Evolutionary conservation across 2,329 filamentous ascomycete species (phyloP).

Genomic region (Amauroascus verrucosus): DNA sequence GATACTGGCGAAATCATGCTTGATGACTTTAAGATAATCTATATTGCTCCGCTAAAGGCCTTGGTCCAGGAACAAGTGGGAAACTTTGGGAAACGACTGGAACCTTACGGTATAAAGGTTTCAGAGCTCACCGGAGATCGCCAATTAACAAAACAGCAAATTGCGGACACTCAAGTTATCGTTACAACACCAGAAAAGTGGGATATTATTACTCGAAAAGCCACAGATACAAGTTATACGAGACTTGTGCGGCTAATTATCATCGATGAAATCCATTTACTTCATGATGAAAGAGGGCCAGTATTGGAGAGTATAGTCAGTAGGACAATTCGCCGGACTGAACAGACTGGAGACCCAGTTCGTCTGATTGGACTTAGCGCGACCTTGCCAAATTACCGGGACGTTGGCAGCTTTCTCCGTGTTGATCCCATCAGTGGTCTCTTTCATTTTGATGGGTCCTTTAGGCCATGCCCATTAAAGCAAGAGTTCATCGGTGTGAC

Average conservation of each 20-base stretch:
- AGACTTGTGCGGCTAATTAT: conserved; percentile 92
- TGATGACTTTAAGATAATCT: conserved; percentile 96
- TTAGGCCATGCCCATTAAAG: conserved; percentile 81
- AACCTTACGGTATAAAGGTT: conserved; percentile 82
- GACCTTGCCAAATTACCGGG: conserved; percentile 89
- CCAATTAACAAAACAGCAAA: conserved; percentile 96
- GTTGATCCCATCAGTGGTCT: conserved; percentile 76
- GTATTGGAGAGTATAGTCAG: conserved; percentile 95
- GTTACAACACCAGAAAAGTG: conserved; percentile 98
- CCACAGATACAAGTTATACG: conserved; percentile 91
- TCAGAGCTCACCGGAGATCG: conserved; percentile 96
- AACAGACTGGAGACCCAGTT: conserved; percentile 88
- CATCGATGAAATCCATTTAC: conserved; percentile 94
- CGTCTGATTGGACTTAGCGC: conserved; percentile 87
- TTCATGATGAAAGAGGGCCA: conserved; percentile 94
- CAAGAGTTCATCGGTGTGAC: conserved; percentile 97
- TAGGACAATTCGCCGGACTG: conserved; percentile 81
- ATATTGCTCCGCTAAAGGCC: conserved; percentile 91
- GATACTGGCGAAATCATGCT: conserved; percentile 88
- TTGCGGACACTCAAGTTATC: conserved; percentile 93
- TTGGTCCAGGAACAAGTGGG: conserved; percentile 96
- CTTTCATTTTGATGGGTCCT: conserved; percentile 94
- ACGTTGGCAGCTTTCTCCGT: conserved; percentile 89
- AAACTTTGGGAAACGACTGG: conserved; percentile 85
- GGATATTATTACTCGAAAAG: conserved; percentile 97